phyloP scores from a whole-genome alignment of 2,329 filamentous ascomycete species.

The Shiraia sp. region DNA sequence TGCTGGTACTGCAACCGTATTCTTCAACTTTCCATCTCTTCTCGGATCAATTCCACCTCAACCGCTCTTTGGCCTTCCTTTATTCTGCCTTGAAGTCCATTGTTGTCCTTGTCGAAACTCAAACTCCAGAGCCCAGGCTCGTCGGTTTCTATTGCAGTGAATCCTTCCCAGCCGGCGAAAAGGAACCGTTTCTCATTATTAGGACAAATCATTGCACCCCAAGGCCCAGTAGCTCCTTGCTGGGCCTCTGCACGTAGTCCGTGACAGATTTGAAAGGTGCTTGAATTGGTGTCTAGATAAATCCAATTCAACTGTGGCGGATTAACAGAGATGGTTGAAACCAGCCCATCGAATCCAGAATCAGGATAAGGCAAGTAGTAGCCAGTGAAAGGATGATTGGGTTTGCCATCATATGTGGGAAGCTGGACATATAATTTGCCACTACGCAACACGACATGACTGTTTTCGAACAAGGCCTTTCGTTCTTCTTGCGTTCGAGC shows the following conservation, averaged over 20 bases:
- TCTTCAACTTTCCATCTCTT: constrained; percentile 11
- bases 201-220: constrained; percentile 71
- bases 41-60: constrained; percentile 21
- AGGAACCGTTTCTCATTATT: constrained; percentile 60
- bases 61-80: constrained; percentile 22
- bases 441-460: constrained; percentile 18
- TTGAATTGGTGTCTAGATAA: constrained; percentile 63
- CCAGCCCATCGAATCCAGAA: constrained; percentile 49
- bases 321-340: constrained; percentile 52
- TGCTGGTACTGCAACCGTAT: too few species aligned
- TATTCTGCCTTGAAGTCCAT: constrained; percentile 45
- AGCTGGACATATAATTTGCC: constrained; percentile 25
- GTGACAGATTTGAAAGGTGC: constrained; percentile 39
- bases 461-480: constrained; percentile 18
- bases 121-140: constrained; percentile 56
- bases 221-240: constrained; percentile 47
- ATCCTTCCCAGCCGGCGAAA: constrained; percentile 59
- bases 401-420: constrained; percentile 17
- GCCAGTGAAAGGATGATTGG: constrained; percentile 50
- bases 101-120: constrained; percentile 52
- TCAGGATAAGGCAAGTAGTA: constrained; percentile 55
- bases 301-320: constrained; percentile 71
- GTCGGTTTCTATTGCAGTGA: constrained; percentile 57
- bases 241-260: constrained; percentile 66
- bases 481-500: constrained; percentile 18